phyloP scores from a whole-genome alignment of 768 basidiomycete genomes.

The Termitomyces sp. region DNA sequence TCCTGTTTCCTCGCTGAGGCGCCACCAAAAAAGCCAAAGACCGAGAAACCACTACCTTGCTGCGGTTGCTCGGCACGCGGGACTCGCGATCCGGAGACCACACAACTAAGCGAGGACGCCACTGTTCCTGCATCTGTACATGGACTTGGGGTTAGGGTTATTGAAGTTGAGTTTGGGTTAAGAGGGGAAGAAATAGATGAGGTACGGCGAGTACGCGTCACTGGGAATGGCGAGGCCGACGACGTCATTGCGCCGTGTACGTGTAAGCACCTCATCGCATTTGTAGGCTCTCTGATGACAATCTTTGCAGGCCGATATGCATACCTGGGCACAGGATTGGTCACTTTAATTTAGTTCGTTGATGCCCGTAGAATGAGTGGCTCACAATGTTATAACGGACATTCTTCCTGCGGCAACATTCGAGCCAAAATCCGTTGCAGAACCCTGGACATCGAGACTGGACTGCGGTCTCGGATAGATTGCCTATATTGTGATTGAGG shows the following conservation, averaged over 20 bases:
- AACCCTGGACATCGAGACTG: too few relatives aligned
- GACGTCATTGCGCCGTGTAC: too few relatives aligned
- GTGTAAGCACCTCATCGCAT: too few relatives aligned
- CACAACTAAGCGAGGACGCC: conserved; percentile 4
- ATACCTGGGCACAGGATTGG: neutral
- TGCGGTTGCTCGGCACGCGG: neutral
- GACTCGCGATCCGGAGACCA: conserved; percentile 6
- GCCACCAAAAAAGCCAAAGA: neutral
- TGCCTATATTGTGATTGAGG: neutral
- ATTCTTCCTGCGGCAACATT: neutral
- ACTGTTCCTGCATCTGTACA: neutral
- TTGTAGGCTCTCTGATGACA: too few relatives aligned
- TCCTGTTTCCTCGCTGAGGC: neutral
- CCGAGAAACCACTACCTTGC: neutral
- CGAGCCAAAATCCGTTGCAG: neutral
- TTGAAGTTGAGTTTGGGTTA: neutral
- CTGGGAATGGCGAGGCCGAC: too few relatives aligned
- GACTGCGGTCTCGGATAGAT: neutral
- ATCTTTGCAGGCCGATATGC: conserved; percentile 5
- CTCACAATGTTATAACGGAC: conserved; percentile 1
- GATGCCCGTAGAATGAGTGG: too few relatives aligned
- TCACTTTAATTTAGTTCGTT: neutral
- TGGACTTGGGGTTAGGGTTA: neutral
- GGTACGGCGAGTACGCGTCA: too few relatives aligned
- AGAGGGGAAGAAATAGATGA: too few relatives aligned